These are phyloP conservation scores for Firmiana major DNA, from an alignment of 345 rosid genomes.

Conservation along the genomic window DNA sequence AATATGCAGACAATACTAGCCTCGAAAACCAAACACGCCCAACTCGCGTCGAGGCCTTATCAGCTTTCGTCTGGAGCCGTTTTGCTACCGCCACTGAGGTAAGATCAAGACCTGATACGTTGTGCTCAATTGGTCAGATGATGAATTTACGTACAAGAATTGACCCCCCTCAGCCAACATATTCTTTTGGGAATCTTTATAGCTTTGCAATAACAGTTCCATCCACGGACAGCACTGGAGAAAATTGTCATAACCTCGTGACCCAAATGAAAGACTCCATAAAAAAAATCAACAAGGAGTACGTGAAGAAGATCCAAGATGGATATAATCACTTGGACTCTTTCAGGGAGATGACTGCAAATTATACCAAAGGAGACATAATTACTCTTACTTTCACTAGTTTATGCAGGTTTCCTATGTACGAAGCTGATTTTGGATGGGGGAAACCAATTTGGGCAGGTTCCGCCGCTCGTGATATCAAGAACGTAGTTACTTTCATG, in stretches of 20 bases:
- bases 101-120: neutral
- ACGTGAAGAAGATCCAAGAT: constrained; percentile 8
- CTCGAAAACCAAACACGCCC: constrained; percentile 6
- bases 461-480: neutral
- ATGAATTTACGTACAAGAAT: constrained; percentile 26
- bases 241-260: neutral
- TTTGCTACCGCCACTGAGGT: neutral
- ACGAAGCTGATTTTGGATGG: constrained; percentile 7
- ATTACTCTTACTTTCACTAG: neutral
- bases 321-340: neutral
- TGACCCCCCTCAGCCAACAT: neutral
- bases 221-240: neutral
- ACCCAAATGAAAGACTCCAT: neutral
- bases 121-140: constrained; percentile 9
- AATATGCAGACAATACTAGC: neutral
- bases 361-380: neutral
- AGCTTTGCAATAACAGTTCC: neutral
- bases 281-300: neutral
- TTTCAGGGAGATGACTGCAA: neutral
- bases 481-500: neutral
- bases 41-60: constrained; percentile 20
- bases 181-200: neutral
- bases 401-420: neutral
- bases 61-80: neutral
- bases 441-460: neutral